These are phyloP conservation scores for Kwoniella heveanensis DNA, from an alignment of 768 basidiomycete genomes.

Conservation along the genomic window DNA sequence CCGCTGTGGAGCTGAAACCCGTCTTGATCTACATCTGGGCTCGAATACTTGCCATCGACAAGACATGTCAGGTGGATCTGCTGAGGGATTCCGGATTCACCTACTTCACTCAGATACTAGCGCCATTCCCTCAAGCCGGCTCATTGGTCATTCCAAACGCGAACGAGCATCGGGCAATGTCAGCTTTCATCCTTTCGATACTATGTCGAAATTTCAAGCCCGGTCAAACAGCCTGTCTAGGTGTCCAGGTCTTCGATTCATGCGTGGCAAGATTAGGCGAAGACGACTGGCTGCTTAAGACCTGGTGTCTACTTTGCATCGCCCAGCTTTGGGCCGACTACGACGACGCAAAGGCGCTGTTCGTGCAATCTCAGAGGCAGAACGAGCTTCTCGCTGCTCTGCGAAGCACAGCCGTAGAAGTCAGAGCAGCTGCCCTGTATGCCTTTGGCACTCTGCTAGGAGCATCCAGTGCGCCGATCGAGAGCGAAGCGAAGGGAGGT, in stretches of 20 bases:
- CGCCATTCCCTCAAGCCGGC: constrained; percentile 61
- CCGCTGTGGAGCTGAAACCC: constrained; percentile 90
- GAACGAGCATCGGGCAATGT: constrained; percentile 97
- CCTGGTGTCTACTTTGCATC: constrained; percentile 92
- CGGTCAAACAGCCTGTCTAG: constrained; percentile 82
- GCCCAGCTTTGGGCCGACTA: constrained; percentile 90
- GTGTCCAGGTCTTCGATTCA: constrained; percentile 72
- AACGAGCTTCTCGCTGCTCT: constrained; percentile 77
- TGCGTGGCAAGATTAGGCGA: constrained; percentile 84
- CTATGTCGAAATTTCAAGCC: constrained; percentile 84
- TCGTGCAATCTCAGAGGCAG: constrained; percentile 71
- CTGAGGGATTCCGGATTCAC: constrained; percentile 69
- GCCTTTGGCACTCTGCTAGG: constrained; percentile 93
- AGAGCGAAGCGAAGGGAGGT: constrained; percentile 71
- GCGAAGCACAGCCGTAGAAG: constrained; percentile 86
- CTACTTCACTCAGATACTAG: constrained; percentile 56
- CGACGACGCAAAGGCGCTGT: constrained; percentile 84
- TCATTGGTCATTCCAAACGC: constrained; percentile 75
- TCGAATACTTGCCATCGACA: constrained; percentile 93
- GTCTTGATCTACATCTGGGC: constrained; percentile 99
- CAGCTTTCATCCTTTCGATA: constrained; percentile 89
- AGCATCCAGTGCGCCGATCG: constrained; percentile 63
- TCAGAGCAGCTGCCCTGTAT: constrained; percentile 84
- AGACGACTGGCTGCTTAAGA: constrained; percentile 86
- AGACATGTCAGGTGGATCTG: constrained; percentile 84